phyloP scores from a whole-genome alignment of 352 stramenopile genomes.

The Globisporangium middletonii region DNA sequence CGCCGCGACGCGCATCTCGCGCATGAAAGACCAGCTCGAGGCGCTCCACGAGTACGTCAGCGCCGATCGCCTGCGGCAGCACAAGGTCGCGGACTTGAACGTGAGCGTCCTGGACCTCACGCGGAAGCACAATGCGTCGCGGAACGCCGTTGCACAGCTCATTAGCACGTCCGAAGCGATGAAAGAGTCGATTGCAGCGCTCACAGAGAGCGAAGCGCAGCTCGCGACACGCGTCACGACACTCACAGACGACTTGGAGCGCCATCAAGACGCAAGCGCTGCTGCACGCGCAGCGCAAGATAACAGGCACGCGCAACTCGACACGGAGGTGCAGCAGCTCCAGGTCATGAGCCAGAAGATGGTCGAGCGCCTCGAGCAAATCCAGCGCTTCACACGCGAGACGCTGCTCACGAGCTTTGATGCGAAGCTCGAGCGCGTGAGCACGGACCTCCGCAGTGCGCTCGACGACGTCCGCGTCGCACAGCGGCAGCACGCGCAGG shows the following conservation, averaged over 20 bases:
- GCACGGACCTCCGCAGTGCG: constrained; percentile 18
- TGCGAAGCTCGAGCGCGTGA: constrained; percentile 22
- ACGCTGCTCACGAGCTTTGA: constrained; percentile 34
- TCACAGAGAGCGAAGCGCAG: constrained; percentile 16
- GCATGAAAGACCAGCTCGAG: constrained; percentile 51
- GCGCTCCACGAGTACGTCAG: constrained; percentile 37
- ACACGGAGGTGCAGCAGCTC: constrained; percentile 20
- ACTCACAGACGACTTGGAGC: constrained; percentile 16
- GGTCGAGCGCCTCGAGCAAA: constrained; percentile 24
- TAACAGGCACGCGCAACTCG: constrained; percentile 13
- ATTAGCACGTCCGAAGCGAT: constrained; percentile 22
- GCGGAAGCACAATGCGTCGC: constrained; percentile 37
- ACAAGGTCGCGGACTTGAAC: constrained; percentile 40
- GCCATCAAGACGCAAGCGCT: constrained; percentile 13
- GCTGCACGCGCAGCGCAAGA: constrained; percentile 17
- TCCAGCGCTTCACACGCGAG: constrained; percentile 38
- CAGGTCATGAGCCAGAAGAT: constrained; percentile 23
- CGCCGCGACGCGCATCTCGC: constrained; percentile 34
- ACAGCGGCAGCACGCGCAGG: constrained; percentile 20
- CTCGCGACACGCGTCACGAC: constrained; percentile 16
- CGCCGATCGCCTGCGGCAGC: constrained; percentile 37
- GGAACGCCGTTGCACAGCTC: constrained; percentile 38
- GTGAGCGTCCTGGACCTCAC: constrained; percentile 41
- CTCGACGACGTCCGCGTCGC: constrained; percentile 16
- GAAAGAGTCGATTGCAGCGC: constrained; percentile 17